A percentile compares a stretch with the other conserved stretches of the same genome.
Evolutionary conservation across 2,329 filamentous ascomycete genomes (phyloP).

Genomic region (Apiospora phragmitis): DNA sequence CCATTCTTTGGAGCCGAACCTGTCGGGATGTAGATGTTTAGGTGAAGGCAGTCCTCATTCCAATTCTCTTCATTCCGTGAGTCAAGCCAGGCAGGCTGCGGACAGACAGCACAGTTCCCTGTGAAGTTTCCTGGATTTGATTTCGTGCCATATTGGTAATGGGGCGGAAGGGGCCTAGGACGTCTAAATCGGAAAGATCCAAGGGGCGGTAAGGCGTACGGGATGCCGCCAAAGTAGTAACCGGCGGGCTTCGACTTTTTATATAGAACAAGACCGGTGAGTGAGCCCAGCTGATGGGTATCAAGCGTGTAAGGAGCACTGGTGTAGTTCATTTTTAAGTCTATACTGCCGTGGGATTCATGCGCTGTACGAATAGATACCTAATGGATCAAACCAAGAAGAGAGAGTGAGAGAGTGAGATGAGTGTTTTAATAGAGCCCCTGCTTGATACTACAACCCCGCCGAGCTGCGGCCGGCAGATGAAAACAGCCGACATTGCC

Average conservation of each 20-base stretch:
- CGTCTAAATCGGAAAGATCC: slow-evolving; percentile 46
- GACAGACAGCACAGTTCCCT: slow-evolving; percentile 41
- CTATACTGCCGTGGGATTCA: not conserved
- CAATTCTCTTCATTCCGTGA: slow-evolving; percentile 30
- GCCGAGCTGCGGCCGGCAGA: not conserved
- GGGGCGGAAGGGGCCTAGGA: slow-evolving; percentile 45
- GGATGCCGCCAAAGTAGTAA: slow-evolving; percentile 55
- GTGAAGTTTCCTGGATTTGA: slow-evolving; percentile 38
- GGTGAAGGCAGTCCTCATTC: slow-evolving; percentile 56
- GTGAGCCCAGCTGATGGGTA: not conserved
- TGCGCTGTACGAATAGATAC: not conserved
- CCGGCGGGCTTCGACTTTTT: slow-evolving; percentile 5
- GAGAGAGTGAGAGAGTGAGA: not conserved
- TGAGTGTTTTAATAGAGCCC: not conserved
- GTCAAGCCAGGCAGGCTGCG: slow-evolving; percentile 42
- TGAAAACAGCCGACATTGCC: not conserved
- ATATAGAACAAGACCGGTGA: slow-evolving; percentile 4
- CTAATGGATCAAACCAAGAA: not conserved
- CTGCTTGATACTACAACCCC: not conserved
- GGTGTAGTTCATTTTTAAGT: not conserved
- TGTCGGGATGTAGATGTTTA: slow-evolving; percentile 55
- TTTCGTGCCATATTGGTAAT: slow-evolving; percentile 47
- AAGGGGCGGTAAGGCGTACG: slow-evolving; percentile 53
- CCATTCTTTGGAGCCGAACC: slow-evolving; percentile 44
- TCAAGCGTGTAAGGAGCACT: not conserved